Evolutionary conservation across 2,329 filamentous ascomycete species (phyloP).

Genomic region (Fusarium concolor): DNA sequence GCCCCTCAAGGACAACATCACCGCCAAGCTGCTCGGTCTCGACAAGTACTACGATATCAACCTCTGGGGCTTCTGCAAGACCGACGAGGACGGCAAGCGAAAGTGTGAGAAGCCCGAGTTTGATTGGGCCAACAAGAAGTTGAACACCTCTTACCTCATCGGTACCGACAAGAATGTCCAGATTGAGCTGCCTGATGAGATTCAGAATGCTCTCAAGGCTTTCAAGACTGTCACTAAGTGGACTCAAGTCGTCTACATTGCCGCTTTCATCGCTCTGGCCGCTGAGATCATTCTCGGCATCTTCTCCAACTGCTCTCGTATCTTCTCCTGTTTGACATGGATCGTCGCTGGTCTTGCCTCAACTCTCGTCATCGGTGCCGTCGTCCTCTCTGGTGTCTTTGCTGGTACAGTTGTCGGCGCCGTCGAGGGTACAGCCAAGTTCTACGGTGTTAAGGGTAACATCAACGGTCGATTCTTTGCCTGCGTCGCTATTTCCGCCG

Average conservation of each 20-base stretch:
- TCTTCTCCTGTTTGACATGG: conserved; percentile 84
- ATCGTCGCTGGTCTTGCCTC: conserved; percentile 75
- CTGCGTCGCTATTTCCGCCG: conserved; percentile 82
- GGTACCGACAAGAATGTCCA: conserved; percentile 60
- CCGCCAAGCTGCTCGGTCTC: conserved; percentile 69
- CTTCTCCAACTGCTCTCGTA: conserved; percentile 84
- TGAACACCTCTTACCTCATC: conserved; percentile 71
- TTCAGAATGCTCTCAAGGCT: conserved; percentile 74
- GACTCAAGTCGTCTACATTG: conserved; percentile 84
- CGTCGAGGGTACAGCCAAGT: conserved; percentile 65
- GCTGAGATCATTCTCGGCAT: conserved; percentile 82
- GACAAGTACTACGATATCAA: conserved; percentile 83
- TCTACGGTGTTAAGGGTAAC: conserved; percentile 75
- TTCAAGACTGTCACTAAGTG: conserved; percentile 82
- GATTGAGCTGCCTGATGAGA: conserved; percentile 73
- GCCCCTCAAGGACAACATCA: conserved; percentile 60
- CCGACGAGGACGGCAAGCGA: conserved; percentile 63
- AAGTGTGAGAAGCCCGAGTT: conserved; percentile 78
- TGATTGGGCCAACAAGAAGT: conserved; percentile 80
- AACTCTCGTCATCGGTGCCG: conserved; percentile 68
- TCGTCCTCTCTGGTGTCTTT: conserved; percentile 79
- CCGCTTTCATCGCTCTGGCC: conserved; percentile 76
- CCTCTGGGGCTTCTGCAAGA: conserved; percentile 89
- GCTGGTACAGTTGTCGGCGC: conserved; percentile 74
- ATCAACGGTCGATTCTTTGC: conserved; percentile 78